Percentiles rank a stretch among this genome's conserved stretches.
phyloP scores from a whole-genome alignment of 345 rosid species.

The Rubroshorea leprosula region DNA sequence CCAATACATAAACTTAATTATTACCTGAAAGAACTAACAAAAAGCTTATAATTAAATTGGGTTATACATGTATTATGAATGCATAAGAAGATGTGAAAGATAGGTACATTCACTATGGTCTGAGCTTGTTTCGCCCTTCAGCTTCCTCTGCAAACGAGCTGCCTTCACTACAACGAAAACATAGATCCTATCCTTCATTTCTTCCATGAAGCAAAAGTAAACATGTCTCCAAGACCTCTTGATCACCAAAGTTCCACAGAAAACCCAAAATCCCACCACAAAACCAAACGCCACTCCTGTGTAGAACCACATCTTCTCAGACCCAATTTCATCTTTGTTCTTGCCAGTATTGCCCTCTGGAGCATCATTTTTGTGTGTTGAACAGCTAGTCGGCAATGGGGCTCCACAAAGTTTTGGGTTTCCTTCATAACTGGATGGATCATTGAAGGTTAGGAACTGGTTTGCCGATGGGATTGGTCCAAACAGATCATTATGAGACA shows the following conservation, averaged over 20 bases:
- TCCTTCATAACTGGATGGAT: constrained; percentile 32
- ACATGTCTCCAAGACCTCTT: constrained; percentile 17
- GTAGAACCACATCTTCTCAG: neutral
- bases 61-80: too few relatives aligned
- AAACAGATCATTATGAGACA: constrained; percentile 43
- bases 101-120: too few relatives aligned
- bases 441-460: constrained; percentile 21
- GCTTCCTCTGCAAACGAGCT: neutral
- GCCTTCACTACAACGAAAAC: neutral
- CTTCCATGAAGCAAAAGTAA: constrained; percentile 15
- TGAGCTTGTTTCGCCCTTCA: too few relatives aligned
- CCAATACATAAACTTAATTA: too few relatives aligned
- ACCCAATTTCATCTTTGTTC: neutral
- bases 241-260: constrained; percentile 14
- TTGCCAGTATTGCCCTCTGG: neutral
- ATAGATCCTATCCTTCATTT: neutral
- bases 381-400: constrained; percentile 33
- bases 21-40: too few relatives aligned
- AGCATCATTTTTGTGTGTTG: neutral
- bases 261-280: constrained; percentile 11
- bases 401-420: constrained; percentile 40
- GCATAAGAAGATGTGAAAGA: too few relatives aligned
- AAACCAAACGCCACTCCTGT: neutral
- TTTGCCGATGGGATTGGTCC: too few relatives aligned
- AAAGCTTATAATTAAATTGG: too few relatives aligned